Evolutionary conservation across 2,329 filamentous ascomycete species (phyloP).

Genomic region (Fusarium devonianum): DNA sequence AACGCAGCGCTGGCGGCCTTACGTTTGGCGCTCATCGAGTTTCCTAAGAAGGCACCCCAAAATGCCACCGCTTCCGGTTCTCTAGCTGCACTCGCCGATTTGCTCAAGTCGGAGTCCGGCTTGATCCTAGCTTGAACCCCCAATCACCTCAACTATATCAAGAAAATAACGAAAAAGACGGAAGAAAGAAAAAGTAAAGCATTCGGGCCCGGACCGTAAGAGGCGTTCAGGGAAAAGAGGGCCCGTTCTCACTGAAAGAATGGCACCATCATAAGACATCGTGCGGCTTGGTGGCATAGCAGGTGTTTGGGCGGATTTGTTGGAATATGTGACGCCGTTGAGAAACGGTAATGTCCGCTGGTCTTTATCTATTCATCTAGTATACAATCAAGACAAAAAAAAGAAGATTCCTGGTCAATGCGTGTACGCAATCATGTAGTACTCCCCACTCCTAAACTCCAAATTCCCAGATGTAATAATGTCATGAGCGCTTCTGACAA

Average conservation of each 20-base stretch:
- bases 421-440: constrained; percentile 13
- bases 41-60: constrained; percentile 64
- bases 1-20: constrained; percentile 76
- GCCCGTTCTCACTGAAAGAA: constrained; percentile 6
- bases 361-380: constrained; percentile 38
- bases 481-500: constrained; percentile 23
- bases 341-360: constrained; percentile 11
- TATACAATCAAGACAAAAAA: constrained; percentile 35
- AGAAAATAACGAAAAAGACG: neutral
- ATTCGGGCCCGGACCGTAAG: constrained; percentile 10
- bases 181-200: constrained; percentile 4
- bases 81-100: constrained; percentile 60
- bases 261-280: constrained; percentile 8
- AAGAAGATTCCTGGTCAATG: constrained; percentile 20
- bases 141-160: constrained; percentile 2
- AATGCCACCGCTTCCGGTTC: constrained; percentile 59
- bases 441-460: constrained; percentile 36
- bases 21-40: constrained; percentile 74
- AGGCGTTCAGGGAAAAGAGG: constrained; percentile 24
- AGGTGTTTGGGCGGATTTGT: constrained; percentile 34
- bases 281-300: constrained; percentile 8
- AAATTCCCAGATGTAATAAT: constrained; percentile 11
- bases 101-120: constrained; percentile 59
- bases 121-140: constrained; percentile 51
- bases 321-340: constrained; percentile 33